Evolutionary conservation across 306 rosid species (phyloP).

Genomic region (Vicia villosa): DNA sequence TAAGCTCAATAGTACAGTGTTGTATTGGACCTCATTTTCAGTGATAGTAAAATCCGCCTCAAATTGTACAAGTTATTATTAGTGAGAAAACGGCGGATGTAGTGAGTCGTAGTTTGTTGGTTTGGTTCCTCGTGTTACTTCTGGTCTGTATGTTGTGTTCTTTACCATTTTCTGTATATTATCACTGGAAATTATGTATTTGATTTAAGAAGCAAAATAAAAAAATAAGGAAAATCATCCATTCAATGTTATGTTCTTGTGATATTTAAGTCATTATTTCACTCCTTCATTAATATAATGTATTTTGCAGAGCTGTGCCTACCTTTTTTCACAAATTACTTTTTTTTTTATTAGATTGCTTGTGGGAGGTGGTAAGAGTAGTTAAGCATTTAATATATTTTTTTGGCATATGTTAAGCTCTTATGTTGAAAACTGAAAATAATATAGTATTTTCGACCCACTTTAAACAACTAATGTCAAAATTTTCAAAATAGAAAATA

Average conservation of each 20-base stretch:
- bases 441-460: constrained; percentile 16
- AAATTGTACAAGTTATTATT: constrained; percentile 8
- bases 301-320: not conserved
- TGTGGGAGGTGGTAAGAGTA: constrained; percentile 3
- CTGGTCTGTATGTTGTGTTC: constrained; percentile 19
- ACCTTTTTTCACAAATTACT: not conserved
- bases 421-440: constrained; percentile 17
- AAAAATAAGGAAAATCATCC: constrained; percentile 17
- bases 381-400: constrained; percentile 19
- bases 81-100: constrained; percentile 23
- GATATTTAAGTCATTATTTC: not conserved
- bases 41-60: not conserved
- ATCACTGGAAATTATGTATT: constrained; percentile 26
- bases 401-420: not conserved
- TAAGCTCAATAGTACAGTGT: constrained; percentile 15
- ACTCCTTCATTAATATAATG: not conserved
- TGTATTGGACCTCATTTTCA: constrained; percentile 1
- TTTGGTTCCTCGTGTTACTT: constrained; percentile 29
- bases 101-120: constrained; percentile 26
- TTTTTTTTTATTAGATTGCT: not conserved
- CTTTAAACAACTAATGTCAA: constrained; percentile 22
- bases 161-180: constrained; percentile 36
- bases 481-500: not conserved
- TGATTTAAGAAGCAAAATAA: not conserved
- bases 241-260: constrained; percentile 22